Percentiles rank a stretch among this genome's conserved stretches.
Evolutionary conservation across 2,329 filamentous ascomycete genomes (phyloP).

Genomic region (Rhynchosporium secalis): DNA sequence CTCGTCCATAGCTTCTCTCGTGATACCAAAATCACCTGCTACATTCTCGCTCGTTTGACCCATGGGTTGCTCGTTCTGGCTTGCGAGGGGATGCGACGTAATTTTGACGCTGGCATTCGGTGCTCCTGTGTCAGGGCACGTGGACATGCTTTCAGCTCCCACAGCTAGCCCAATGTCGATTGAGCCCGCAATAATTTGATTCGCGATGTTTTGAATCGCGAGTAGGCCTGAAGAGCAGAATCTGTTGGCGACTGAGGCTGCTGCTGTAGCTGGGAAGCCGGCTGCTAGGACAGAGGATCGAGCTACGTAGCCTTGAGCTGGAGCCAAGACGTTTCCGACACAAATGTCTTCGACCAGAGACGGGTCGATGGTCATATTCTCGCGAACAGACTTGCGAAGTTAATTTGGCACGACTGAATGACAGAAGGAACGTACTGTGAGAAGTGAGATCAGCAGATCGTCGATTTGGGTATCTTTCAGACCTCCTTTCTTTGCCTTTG

Average conservation of each 20-base stretch:
- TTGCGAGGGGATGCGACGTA: constrained; percentile 72
- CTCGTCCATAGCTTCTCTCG: constrained; percentile 73
- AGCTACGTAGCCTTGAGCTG: constrained; percentile 90
- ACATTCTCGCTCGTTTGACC: constrained; percentile 89
- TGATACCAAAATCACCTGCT: constrained; percentile 78
- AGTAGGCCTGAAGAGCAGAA: constrained; percentile 94
- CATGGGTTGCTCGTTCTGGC: constrained; percentile 97
- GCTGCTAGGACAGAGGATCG: constrained; percentile 85
- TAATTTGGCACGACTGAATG: not conserved
- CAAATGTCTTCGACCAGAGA: constrained; percentile 84
- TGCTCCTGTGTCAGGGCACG: constrained; percentile 77
- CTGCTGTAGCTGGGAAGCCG: constrained; percentile 79
- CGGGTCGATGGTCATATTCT: constrained; percentile 56
- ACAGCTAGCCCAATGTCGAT: constrained; percentile 92
- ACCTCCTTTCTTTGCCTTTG: constrained; percentile 84
- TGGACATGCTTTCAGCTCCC: constrained; percentile 93
- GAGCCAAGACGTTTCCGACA: constrained; percentile 87
- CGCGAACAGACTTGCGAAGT: constrained; percentile 22
- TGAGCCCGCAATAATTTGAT: constrained; percentile 85
- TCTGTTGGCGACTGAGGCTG: constrained; percentile 82
- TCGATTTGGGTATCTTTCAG: constrained; percentile 90
- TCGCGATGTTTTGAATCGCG: constrained; percentile 88
- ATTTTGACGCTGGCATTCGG: constrained; percentile 76
- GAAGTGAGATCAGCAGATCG: constrained; percentile 79
- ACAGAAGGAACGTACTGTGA: constrained; percentile 66